Evolutionary conservation across 1,284 basidiomycete species (phyloP), one percentile per base, ranked within the genome.

Genomic region (Chondrostereum purpureum): DNA sequence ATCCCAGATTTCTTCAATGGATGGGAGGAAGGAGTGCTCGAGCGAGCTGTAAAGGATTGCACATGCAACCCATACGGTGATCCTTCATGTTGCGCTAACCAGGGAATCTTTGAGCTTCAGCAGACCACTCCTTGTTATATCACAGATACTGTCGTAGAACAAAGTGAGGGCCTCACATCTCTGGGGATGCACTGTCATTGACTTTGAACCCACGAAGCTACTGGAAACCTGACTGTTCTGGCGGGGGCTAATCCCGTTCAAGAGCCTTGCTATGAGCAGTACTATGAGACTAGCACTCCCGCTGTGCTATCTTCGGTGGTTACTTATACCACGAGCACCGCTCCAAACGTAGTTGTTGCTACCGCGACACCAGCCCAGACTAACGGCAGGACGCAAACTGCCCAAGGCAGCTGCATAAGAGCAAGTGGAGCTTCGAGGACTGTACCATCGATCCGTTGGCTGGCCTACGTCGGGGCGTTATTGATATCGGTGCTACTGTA

Each of bases 1-100:
- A 42, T 13, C 37, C 5, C 34, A 69, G 74, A 77, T 50, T 77
- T 72, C 57, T 55, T 71, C 50, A 72, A 75, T 50, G 74, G 74
- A 17, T 77, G 75, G 75, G 64, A 74, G 39, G 42, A 51, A 4
- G 67, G 62, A 43, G 67, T 72, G 18, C 67, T 77, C 16, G 63
- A 71, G 50, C 65, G 60, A 11, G 73, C 70, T 14, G 64, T 76
- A 21, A 58, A 73, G 45, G 56, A 64, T 5, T 75, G 72, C 47
- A 56, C 66, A 46, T 74, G 71, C 56, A 66, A 69, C 50, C 54
- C 55, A 1, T 72, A 62, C 48, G 70, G 70, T 35, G 68, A 68
- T 36, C 59, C 65, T 8, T 58, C 60, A 3, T 53, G 51, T 44
- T 53, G 51, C 21, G 48, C 38, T 18, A 39, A 43, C 4, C 35